Conservation (phyloP, 805 yeast species). For the Torulaspora delbrueckii region DNA sequence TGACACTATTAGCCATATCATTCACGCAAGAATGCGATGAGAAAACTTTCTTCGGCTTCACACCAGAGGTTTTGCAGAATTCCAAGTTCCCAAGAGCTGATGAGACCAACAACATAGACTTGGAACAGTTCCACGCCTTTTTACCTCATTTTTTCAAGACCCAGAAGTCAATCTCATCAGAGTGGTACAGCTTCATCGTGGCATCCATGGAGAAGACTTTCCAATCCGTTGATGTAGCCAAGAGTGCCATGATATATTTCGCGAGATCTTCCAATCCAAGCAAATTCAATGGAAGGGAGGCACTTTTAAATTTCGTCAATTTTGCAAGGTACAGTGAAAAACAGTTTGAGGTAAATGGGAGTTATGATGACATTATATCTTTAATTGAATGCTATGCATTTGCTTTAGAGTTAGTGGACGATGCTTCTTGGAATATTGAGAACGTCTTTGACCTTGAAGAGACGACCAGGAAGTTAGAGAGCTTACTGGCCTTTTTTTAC, state of each 20-base stretch:
- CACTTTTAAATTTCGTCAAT: conserved; percentile 37
- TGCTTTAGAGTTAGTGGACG: conserved; percentile 16
- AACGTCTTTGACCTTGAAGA: conserved; percentile 18
- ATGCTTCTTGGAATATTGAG: conserved; percentile 14
- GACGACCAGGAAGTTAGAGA: conserved; percentile 8
- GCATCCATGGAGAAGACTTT: conserved; percentile 42
- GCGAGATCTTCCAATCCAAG: conserved; percentile 14
- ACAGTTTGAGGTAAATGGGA: conserved; percentile 35
- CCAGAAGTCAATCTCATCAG: conserved; percentile 12
- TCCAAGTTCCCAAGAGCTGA: conserved; percentile 45
- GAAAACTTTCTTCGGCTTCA: conserved; percentile 15
- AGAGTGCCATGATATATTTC: conserved; percentile 37
- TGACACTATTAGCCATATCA: conserved; percentile 10
- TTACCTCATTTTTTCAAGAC: conserved; percentile 29
- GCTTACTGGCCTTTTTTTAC: conserved; percentile 18
- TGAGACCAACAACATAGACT: conserved; percentile 28
- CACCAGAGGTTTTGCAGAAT: conserved; percentile 18
- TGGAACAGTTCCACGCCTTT: conserved; percentile 33
- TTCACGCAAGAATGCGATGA: conserved; percentile 12
- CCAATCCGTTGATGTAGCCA: conserved; percentile 39
- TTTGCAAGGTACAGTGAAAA: conserved; percentile 40
- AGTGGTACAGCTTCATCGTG: conserved; percentile 29
- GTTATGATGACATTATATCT: conserved; percentile 38
- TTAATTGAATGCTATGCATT: conserved; percentile 27
- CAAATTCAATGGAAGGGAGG: conserved; percentile 29